Base-by-base conservation (phyloP, 768 basidiomycete genomes). In the Tephrocybe rancida region DNA sequence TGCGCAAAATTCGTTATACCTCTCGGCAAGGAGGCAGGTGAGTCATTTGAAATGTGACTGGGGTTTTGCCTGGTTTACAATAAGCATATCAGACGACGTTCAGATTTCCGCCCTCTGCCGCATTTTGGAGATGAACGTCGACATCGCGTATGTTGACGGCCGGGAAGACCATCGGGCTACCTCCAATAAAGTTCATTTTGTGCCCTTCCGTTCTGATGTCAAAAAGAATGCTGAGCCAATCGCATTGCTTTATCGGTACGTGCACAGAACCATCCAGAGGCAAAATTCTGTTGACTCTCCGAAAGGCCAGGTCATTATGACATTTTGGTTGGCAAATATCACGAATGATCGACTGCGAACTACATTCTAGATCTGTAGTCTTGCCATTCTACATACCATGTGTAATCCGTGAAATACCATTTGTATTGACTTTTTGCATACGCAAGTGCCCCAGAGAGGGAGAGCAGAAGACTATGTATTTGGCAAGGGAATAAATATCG, bases 301-400 rank as follows among this genome's bases (percentile, higher is more conserved):
- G 44, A 11, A 52, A 92, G 92, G 44, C 92, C 93, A 18, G 92
- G 93, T 8, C 93, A 95, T 66, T 95, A 91, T 69, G 93, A 95
- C 70, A 87, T 94, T 45, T 71, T 91, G 41, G 49, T 60, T 11
- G 54, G 53, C 0, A 49, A 34, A 43, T 22, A 42, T 45, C 26
- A 39, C 3, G 38, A 27, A 41, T 55, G 14, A 42, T 21, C 25
- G 34, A 32, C 13, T 32, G 30, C 13, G 30, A 32, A 32, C 7
- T 32, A 32, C 30, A 32, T 32, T 32, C 13, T 32, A 32, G 6
- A 7, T 32, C 30, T 32, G 13, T 7, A 32, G 13, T 30, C 29
- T 30, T 30, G 29, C 13, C n/a, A n/a, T 30, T 30, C 29, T 30
- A 30, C 29, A 30, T 30, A 30, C 13, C 29, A 6, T 30, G 29